phyloP scores from a whole-genome alignment of 345 rosid genomes.

The Citrus unshiu region DNA sequence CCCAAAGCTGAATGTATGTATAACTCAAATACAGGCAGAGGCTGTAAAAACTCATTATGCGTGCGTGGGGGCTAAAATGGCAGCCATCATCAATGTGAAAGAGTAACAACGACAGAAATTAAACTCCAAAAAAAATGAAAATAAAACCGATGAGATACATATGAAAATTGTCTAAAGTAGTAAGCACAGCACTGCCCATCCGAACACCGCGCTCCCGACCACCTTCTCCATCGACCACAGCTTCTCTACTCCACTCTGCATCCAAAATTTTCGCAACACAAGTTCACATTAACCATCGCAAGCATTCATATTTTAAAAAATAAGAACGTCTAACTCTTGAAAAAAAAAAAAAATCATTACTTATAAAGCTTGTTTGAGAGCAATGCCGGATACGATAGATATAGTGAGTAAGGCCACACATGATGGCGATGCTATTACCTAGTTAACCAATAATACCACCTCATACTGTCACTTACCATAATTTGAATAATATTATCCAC shows the following conservation, averaged over 20 bases:
- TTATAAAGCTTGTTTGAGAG: too few relatives aligned
- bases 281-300: too few relatives aligned
- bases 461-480: too few relatives aligned
- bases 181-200: slow-evolving; percentile 31
- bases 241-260: slow-evolving; percentile 60
- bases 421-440: too few relatives aligned
- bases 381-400: too few relatives aligned
- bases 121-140: not conserved
- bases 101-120: not conserved
- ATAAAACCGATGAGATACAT: not conserved
- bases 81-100: slow-evolving; percentile 9
- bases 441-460: not conserved
- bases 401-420: too few relatives aligned
- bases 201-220: slow-evolving; percentile 30
- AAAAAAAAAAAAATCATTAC: too few relatives aligned
- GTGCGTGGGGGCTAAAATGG: slow-evolving; percentile 21
- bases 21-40: slow-evolving; percentile 16
- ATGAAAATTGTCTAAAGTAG: slow-evolving; percentile 28
- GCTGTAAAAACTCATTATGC: not conserved
- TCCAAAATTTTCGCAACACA: not conserved
- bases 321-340: not conserved
- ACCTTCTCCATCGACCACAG: slow-evolving; percentile 23
- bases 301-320: not conserved
- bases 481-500: not conserved
- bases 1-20: slow-evolving; percentile 25